phyloP scores from a whole-genome alignment of 1,284 basidiomycete species.

The Leccinum angustisporum region DNA sequence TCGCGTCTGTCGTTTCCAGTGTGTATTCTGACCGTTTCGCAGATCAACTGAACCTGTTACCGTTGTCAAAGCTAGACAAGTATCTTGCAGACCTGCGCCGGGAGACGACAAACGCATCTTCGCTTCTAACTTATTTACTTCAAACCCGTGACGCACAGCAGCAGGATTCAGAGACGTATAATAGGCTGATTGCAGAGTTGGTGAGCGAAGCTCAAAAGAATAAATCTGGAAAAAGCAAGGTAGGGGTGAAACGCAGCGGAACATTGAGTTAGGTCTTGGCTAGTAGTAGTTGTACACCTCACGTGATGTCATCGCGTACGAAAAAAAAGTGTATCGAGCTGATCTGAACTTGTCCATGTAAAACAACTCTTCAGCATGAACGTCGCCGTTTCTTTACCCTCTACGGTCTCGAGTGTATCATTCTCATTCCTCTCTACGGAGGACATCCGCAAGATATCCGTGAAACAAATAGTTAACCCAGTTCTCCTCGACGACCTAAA shows the following conservation, averaged over 20 bases:
- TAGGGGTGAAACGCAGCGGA: conserved; percentile 50
- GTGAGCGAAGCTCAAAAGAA: conserved; percentile 82
- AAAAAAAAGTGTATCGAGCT: conserved; percentile 19
- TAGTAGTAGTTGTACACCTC: not conserved
- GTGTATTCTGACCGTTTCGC: conserved; percentile 7
- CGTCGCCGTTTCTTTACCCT: conserved; percentile 86
- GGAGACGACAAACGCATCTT: conserved; percentile 73
- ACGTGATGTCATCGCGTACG: conserved; percentile 21
- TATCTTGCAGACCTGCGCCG: conserved; percentile 64
- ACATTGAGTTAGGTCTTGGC: conserved; percentile 32
- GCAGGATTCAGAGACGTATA: conserved; percentile 86
- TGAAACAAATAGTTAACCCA: conserved; percentile 95
- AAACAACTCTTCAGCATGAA: conserved; percentile 64
- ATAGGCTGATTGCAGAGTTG: conserved; percentile 76
- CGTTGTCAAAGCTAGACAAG: conserved; percentile 63
- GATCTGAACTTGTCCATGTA: conserved; percentile 4
- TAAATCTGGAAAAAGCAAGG: conserved; percentile 59
- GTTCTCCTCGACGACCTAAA: conserved; percentile 93
- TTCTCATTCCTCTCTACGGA: conserved; percentile 95
- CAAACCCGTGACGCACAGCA: conserved; percentile 82
- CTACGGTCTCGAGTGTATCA: conserved; percentile 82
- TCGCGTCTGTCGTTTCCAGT: conserved; percentile 1
- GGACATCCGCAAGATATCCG: conserved; percentile 91
- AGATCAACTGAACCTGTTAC: conserved; percentile 74
- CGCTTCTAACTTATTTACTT: conserved; percentile 74